Evolutionary conservation across 2,329 filamentous ascomycete species (phyloP).

Genomic region (Epicoccum nigrum): DNA sequence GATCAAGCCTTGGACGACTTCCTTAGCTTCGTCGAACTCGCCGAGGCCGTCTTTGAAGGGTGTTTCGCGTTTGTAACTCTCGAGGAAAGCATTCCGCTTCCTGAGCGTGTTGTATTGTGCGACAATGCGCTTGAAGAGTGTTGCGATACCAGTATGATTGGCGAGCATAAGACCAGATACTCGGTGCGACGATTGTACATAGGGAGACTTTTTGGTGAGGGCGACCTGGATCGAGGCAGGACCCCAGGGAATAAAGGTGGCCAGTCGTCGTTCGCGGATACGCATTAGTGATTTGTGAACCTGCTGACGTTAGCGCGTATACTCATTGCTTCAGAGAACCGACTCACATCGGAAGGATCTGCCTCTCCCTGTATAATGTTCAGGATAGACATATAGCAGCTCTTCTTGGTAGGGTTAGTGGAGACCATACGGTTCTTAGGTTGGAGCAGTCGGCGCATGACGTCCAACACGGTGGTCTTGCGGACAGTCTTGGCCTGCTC

Average conservation of each 20-base stretch:
- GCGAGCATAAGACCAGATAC: slow-evolving; percentile 97
- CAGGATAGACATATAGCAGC: slow-evolving; percentile 97
- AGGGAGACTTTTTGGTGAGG: slow-evolving; percentile 93
- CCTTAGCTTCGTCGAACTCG: slow-evolving; percentile 93
- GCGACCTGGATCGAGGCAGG: slow-evolving; percentile 98
- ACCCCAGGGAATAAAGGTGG: slow-evolving; percentile 98
- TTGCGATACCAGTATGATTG: slow-evolving; percentile 96
- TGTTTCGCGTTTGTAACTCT: slow-evolving; percentile 93
- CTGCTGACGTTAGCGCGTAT: slow-evolving; percentile 38
- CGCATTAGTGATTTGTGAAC: slow-evolving; percentile 96
- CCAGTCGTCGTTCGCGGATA: slow-evolving; percentile 90
- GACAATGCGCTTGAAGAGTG: slow-evolving; percentile 93
- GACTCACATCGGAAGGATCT: slow-evolving; percentile 82
- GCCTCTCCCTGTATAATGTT: slow-evolving; percentile 99
- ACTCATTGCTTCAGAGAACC: background rate
- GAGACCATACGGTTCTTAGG: slow-evolving; percentile 99
- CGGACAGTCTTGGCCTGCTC: slow-evolving; percentile 97
- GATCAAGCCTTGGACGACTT: slow-evolving; percentile 90
- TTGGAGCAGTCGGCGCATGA: slow-evolving; percentile 93
- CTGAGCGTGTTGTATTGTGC: slow-evolving; percentile 91
- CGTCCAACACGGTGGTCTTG: slow-evolving; percentile 96
- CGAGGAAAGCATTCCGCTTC: slow-evolving; percentile 95
- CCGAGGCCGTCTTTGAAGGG: slow-evolving; percentile 89
- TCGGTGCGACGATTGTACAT: slow-evolving; percentile 90
- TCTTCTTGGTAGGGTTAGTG: slow-evolving; percentile 92